Base-by-base conservation (phyloP, 2,329 filamentous ascomycete species). In the Zalaria sp. region DNA sequence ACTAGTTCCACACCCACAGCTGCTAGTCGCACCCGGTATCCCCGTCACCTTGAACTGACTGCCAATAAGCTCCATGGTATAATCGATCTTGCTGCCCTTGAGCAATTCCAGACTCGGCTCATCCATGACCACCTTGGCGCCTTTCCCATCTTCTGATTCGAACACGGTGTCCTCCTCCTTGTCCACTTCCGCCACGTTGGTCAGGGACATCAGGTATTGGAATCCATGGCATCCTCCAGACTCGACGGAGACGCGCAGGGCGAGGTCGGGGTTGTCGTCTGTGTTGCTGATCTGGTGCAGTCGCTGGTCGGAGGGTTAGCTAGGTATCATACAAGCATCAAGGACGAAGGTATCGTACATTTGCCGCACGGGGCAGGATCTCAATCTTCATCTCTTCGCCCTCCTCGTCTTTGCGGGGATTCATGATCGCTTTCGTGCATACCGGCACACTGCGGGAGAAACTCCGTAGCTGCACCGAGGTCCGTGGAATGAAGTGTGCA, bases 201-300 rank as follows among this genome's bases (percentile, higher is more conserved):
- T 81, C 3, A 96, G 72, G 10, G 80, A 84, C 84, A 98, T 94
- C 37, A 93, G 67, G 58, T 98, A 98, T 60, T 98, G 91, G 61
- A 98, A 98, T 39, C 91, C 91, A 63, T 98, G 91, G 61, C 91
- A 98, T 43, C 91, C 91, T 48, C 91, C 91, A 43, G 82, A 86
- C 57, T 93, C 87, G 44, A 98, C 88, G 46, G 83, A 81, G 50
- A 98, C 83, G 40, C 89, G 83, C n/a, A 98, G 73, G 25, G 87
- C 84, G 28, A 93, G 75, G 54, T 83, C 71, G 2, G 85, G 84
- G 58, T 93, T 93, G 46, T 52, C 45, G 50, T 61, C 70, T 44
- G 46, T 68, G 45, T 51, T 60, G 47, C 59, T 57, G 52, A 69
- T 93, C 49, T 85, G 73, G 44, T 75, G 71, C 28, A 95, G 76